Conservation (phyloP, 2,329 filamentous ascomycete genomes). For the Amauroascus verrucosus region DNA sequence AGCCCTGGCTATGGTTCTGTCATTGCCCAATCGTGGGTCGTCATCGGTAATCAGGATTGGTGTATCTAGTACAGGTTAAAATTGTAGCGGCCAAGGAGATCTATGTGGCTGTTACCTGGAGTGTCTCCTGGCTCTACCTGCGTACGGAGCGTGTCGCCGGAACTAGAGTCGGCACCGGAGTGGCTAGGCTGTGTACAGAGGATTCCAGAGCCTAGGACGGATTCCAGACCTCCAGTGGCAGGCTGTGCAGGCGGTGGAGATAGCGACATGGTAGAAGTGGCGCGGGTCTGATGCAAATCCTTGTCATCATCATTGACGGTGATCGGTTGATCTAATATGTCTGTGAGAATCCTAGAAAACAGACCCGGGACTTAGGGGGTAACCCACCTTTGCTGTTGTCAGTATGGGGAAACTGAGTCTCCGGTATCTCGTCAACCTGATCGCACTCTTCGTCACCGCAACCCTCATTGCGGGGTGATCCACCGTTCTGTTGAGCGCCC, state of each 20-base stretch:
- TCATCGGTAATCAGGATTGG: slow-evolving; percentile 4
- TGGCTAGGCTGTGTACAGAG: neutral
- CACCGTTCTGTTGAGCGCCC: neutral
- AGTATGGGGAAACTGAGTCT: slow-evolving; percentile 4
- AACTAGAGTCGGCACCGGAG: neutral
- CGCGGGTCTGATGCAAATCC: neutral
- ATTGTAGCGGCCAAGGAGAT: neutral
- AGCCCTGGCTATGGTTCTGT: neutral
- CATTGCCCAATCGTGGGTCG: neutral
- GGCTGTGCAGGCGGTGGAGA: neutral
- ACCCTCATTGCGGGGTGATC: too few species aligned
- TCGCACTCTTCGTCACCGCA: slow-evolving; percentile 1
- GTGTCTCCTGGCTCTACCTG: slow-evolving; percentile 7
- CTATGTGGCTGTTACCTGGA: neutral
- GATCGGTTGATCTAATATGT: slow-evolving; percentile 1
- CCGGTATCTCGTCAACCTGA: slow-evolving; percentile 6
- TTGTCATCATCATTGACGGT: neutral
- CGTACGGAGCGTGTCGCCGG: neutral
- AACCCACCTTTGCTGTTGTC: slow-evolving; percentile 1
- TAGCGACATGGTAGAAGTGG: neutral
- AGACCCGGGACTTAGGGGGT: slow-evolving; percentile 1
- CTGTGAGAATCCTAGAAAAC: slow-evolving; percentile 2
- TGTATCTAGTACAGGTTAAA: slow-evolving; percentile 4
- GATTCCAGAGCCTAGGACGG: neutral
- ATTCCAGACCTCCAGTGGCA: neutral